Conservation (phyloP, 805 yeast genomes). For the Yamadazyma olivae region DNA sequence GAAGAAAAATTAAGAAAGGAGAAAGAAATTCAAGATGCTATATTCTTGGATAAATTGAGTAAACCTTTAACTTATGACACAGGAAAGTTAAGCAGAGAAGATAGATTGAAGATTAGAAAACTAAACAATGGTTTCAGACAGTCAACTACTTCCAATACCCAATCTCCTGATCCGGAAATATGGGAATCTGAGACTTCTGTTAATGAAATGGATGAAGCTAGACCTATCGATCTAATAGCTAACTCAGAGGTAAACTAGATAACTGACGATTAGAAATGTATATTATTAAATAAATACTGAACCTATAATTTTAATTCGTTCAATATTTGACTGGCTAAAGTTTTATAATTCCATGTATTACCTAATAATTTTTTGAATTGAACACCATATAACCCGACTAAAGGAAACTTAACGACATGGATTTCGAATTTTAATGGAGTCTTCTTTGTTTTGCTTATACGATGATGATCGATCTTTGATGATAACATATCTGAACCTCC, state of each 20-base stretch:
- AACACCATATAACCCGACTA: conserved; percentile 87
- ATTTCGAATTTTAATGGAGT: conserved; percentile 84
- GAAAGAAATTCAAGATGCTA: conserved; percentile 42
- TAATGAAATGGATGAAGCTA: neutral
- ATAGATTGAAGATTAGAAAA: conserved; percentile 30
- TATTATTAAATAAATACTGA: no score
- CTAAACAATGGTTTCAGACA: conserved; percentile 9
- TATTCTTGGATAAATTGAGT: conserved; percentile 22
- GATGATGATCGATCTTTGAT: conserved; percentile 52
- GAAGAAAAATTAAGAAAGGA: conserved; percentile 28
- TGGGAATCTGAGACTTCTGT: neutral
- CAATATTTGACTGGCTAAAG: conserved; percentile 81
- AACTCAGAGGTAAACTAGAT: no score
- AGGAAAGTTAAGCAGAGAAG: conserved; percentile 29
- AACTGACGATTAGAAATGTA: no score
- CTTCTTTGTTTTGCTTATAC: conserved; percentile 17
- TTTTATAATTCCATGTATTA: conserved; percentile 92
- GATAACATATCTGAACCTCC: conserved; percentile 62
- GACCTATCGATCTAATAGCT: no score
- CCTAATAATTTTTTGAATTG: conserved; percentile 93
- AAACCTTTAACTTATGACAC: conserved; percentile 12
- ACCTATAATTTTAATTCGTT: conserved; percentile 51
- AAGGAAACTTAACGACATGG: conserved; percentile 87
- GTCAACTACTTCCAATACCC: neutral
- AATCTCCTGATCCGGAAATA: neutral